Conservation (phyloP, 1,284 basidiomycete genomes). For the Ustilago shanxiensis region DNA sequence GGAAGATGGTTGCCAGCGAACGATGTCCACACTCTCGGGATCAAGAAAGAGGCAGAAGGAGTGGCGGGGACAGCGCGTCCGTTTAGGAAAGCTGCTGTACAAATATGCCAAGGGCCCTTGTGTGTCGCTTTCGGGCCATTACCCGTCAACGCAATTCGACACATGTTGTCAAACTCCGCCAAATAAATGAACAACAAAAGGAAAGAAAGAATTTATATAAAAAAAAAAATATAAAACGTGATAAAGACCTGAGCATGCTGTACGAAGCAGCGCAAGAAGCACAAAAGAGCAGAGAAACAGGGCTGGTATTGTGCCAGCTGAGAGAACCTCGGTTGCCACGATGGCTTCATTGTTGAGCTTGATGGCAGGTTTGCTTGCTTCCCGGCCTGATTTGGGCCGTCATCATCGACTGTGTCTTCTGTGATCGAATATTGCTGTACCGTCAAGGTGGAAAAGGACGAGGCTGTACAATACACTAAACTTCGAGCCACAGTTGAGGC, state of each 20-base stretch:
- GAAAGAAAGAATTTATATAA: too few species aligned
- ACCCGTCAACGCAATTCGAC: conserved; percentile 5
- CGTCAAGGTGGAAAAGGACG: too few species aligned
- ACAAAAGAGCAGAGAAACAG: background rate
- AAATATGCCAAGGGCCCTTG: background rate
- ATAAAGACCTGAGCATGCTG: background rate
- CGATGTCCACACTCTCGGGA: background rate
- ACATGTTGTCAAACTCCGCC: conserved; percentile 3
- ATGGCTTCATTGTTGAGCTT: too few species aligned
- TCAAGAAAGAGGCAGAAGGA: background rate
- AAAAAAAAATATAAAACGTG: background rate
- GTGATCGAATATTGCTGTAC: too few species aligned
- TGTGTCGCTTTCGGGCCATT: background rate
- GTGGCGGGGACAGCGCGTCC: background rate
- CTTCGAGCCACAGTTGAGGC: too few species aligned
- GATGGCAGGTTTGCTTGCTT: too few species aligned
- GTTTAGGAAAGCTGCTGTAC: background rate
- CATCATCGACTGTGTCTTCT: too few species aligned
- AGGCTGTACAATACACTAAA: too few species aligned
- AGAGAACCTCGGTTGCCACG: too few species aligned
- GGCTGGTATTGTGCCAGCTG: background rate
- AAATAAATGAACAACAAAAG: too few species aligned
- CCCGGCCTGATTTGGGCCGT: too few species aligned
- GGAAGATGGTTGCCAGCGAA: background rate
- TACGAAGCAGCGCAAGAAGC: background rate